Evolutionary conservation across 495 filamentous ascomycete species (phyloP).

Genomic region (Elasticomyces elasticus): DNA sequence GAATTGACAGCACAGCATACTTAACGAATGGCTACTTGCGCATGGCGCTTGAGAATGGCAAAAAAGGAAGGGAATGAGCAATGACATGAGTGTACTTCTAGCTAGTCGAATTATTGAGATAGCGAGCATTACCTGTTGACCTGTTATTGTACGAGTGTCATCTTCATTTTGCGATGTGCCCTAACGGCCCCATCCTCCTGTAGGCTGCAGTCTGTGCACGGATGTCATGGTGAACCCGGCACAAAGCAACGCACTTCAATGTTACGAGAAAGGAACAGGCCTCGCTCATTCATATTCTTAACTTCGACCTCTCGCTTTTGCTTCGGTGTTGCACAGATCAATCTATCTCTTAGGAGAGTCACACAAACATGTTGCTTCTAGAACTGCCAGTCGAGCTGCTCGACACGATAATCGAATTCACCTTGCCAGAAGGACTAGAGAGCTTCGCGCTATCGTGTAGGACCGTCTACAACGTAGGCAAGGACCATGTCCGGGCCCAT

Average conservation of each 20-base stretch:
- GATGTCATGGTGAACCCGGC: too few species aligned
- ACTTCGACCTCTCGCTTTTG: neutral
- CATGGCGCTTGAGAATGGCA: neutral
- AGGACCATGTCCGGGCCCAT: conserved; percentile 28
- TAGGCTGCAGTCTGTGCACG: too few species aligned
- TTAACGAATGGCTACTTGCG: too few species aligned
- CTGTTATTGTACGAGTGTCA: too few species aligned
- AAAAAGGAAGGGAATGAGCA: neutral
- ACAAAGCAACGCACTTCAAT: too few species aligned
- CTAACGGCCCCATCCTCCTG: too few species aligned
- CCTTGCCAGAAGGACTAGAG: conserved; percentile 35
- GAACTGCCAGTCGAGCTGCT: conserved; percentile 28
- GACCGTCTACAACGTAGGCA: conserved; percentile 25
- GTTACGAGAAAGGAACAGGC: too few species aligned
- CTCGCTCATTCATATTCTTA: neutral
- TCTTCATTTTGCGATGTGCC: too few species aligned
- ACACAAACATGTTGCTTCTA: conserved; percentile 16
- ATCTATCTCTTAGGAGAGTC: too few species aligned
- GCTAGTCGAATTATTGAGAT: neutral
- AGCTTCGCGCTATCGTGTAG: conserved; percentile 35
- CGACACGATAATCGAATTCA: conserved; percentile 26
- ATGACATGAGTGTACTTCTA: conserved; percentile 1
- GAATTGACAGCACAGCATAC: neutral
- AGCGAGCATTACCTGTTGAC: neutral
- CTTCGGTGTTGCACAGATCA: too few species aligned